phyloP scores from a whole-genome alignment of 2,329 filamentous ascomycete genomes.

The Aspergillus ochraceoroseus region DNA sequence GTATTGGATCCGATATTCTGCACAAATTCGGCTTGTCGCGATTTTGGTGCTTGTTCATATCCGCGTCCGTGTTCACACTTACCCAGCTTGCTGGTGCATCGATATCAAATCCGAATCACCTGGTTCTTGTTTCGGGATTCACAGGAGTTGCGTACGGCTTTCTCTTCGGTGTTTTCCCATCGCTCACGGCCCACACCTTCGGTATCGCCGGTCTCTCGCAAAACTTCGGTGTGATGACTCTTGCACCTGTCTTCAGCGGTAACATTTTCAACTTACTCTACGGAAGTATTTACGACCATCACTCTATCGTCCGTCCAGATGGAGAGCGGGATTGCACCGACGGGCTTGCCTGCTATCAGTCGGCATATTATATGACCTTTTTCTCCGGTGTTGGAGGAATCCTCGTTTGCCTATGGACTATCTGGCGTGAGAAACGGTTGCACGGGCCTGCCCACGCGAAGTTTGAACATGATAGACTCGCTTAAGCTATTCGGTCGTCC shows the following conservation, averaged over 20 bases:
- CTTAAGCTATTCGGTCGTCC: conserved; percentile 18
- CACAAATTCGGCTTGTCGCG: conserved; percentile 74
- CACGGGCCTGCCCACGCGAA: conserved; percentile 28
- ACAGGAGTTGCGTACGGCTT: conserved; percentile 90
- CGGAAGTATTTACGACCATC: conserved; percentile 73
- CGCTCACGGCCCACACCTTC: conserved; percentile 83
- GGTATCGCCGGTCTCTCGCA: conserved; percentile 83
- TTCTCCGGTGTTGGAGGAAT: conserved; percentile 66
- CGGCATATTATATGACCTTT: conserved; percentile 76
- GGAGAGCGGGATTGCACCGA: conserved; percentile 71
- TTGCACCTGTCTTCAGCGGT: conserved; percentile 79
- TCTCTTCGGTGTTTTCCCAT: conserved; percentile 89
- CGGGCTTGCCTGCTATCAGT: conserved; percentile 72
- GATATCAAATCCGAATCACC: conserved; percentile 69
- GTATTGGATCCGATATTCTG: conserved; percentile 85
- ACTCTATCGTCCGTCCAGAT: conserved; percentile 63
- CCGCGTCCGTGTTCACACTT: conserved; percentile 69
- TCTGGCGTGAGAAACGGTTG: conserved; percentile 38
- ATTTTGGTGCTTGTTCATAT: conserved; percentile 82
- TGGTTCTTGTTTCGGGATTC: conserved; percentile 73
- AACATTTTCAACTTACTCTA: conserved; percentile 94
- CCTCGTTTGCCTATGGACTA: conserved; percentile 58
- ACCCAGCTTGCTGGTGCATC: conserved; percentile 73
- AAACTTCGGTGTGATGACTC: conserved; percentile 94
- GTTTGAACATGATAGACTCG: conserved; percentile 32